Evolutionary conservation across 441 rosid species (phyloP), one percentile per base, ranked within the genome.

Genomic region (Gossypium schwendimanii): DNA sequence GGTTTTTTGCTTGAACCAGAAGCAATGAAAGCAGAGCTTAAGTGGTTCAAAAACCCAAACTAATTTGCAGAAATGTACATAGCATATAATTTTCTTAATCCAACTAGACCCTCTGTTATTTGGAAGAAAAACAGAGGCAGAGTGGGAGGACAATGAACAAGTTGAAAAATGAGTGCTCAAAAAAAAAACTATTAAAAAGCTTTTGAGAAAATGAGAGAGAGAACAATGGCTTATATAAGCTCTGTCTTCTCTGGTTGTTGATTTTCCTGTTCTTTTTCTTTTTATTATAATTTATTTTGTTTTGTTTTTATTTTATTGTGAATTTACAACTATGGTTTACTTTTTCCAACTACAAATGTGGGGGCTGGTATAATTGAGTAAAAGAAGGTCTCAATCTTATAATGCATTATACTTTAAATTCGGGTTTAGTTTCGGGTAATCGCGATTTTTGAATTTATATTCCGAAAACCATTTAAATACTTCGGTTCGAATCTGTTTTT

Each of bases 151-250:
- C 28, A 67, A 50, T 23, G 60, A 28, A 28, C 17, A 20, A 64
- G n/a, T 7, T 3, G 1, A 44, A 65, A 66, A 65, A 50, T 7
- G 61, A 61, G 70, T 31, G 33, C 33, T 31, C 33, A 55, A 21
- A 20, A 58, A 76, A 1, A 49, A 1, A 21, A 21, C 23, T 70
- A 63, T 7, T 5, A 63, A 50, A 73, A 47, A 49, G n/a, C 61
- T 49, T 31, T 15, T 23, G 28, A 64, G 66, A 26, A 53, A 77
- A 59, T 59, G 62, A 31, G 69, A 60, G 66, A 70, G 73, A 81
- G 78, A 72, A 58, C 59, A 58, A 82, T 78, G 79, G 49, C 75
- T 77, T 84, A 77, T 84, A 86, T 88, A 86, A 73, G 65, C 76
- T 60, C 75, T 41, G 9, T 62, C 8, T 12, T 47, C 21, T 57